Evolutionary conservation across 192 early-diverging fungal genomes (phyloP).

Genomic region (Pecoramyces ruminantium): DNA sequence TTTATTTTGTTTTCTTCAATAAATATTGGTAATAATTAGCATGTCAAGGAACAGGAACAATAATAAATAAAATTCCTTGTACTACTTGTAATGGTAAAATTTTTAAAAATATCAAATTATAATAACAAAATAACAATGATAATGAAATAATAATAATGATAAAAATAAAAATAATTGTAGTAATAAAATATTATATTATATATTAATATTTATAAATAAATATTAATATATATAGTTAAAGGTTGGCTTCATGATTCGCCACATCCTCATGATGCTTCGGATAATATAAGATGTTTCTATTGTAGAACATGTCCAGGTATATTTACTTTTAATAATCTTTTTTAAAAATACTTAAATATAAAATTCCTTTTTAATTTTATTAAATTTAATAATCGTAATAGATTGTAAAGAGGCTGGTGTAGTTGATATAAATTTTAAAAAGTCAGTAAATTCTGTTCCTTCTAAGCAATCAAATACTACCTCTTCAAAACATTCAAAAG

Average conservation of each 20-base stretch:
- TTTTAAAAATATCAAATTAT: too few species aligned
- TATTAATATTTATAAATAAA: too few species aligned
- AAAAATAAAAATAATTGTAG: too few species aligned
- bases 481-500: neutral
- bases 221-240: neutral
- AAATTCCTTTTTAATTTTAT: too few species aligned
- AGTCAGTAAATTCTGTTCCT: neutral
- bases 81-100: neutral
- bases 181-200: too few species aligned
- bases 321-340: too few species aligned
- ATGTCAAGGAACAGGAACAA: neutral
- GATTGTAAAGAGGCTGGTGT: neutral
- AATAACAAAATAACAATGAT: too few species aligned
- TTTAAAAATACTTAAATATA: too few species aligned
- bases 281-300: neutral
- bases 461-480: neutral
- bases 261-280: neutral
- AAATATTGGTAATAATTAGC: neutral
- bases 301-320: neutral
- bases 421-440: neutral
- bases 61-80: neutral
- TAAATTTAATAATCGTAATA: neutral
- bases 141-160: too few species aligned
- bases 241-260: neutral
- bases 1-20: too few species aligned